Evolutionary conservation across 495 filamentous ascomycete species (phyloP).

Genomic region (Penicillium roqueforti): DNA sequence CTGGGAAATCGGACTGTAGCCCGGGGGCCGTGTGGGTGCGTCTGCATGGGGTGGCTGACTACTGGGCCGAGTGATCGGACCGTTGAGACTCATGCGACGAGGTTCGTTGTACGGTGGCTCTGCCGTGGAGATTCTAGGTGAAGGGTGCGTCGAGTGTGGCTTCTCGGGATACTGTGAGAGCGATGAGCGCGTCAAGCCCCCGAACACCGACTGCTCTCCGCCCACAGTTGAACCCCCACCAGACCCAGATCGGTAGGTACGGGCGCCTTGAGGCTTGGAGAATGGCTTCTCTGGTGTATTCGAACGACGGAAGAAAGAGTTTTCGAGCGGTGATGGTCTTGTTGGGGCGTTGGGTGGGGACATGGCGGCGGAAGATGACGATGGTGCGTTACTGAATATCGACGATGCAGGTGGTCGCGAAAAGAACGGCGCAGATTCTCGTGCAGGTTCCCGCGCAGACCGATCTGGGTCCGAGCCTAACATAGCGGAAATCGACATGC

Average conservation of each 20-base stretch:
- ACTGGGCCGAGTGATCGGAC: conserved; percentile 38
- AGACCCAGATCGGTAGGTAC: conserved; percentile 44
- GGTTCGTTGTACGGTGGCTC: conserved; percentile 34
- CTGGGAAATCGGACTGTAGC: conserved; percentile 40
- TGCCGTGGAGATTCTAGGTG: conserved; percentile 37
- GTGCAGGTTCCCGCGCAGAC: background rate
- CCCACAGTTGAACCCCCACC: conserved; percentile 34
- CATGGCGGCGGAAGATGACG: conserved; percentile 38
- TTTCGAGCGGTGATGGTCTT: conserved; percentile 50
- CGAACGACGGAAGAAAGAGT: conserved; percentile 60
- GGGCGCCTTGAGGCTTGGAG: conserved; percentile 30
- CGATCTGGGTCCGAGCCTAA: conserved; percentile 61
- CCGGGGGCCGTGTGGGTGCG: conserved; percentile 26
- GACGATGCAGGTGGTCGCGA: conserved; percentile 50
- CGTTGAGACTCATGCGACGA: conserved; percentile 41
- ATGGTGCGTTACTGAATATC: conserved; percentile 29
- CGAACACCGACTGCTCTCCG: conserved; percentile 34
- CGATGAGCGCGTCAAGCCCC: conserved; percentile 30
- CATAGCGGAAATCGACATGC: conserved; percentile 97
- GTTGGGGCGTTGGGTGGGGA: conserved; percentile 44
- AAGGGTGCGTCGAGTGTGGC: conserved; percentile 36
- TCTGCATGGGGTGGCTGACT: conserved; percentile 45
- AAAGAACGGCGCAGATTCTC: conserved; percentile 47
- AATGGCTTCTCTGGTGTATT: conserved; percentile 66
- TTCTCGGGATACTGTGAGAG: conserved; percentile 40